These are phyloP conservation scores for Diutina sp. DNA, from an alignment of 1,139 yeast species.

Conservation along the genomic window DNA sequence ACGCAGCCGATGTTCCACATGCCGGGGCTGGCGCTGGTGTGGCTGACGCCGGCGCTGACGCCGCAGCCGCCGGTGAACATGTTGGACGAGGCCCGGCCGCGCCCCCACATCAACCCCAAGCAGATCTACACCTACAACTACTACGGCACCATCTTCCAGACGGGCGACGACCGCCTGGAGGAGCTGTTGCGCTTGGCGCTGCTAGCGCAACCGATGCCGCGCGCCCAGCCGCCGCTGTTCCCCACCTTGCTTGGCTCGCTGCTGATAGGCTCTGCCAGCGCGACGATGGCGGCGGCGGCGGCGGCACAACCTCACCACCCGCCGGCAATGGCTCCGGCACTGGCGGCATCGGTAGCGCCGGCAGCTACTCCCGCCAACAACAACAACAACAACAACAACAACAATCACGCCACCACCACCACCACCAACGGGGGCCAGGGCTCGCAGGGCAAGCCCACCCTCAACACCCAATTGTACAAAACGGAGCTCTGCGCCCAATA, in stretches of 20 bases:
- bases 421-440: not conserved
- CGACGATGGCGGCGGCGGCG: not conserved
- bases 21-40: not conserved
- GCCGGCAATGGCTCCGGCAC: not conserved
- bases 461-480: constrained; percentile 44
- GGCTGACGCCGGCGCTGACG: constrained; percentile 3
- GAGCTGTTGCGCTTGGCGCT: not conserved
- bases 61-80: not conserved
- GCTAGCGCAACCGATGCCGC: not conserved
- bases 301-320: not conserved
- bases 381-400: not conserved
- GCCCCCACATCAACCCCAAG: not conserved
- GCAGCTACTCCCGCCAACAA: not conserved
- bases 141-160: not conserved
- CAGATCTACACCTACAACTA: constrained; percentile 1
- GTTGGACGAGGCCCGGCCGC: not conserved
- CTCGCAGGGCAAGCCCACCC: not conserved
- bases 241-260: not conserved
- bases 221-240: not conserved
- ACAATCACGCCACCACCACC: not conserved
- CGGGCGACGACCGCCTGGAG: not conserved
- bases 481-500: constrained; percentile 82
- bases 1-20: not conserved
- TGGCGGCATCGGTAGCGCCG: not conserved
- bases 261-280: not conserved